Percentiles rank a stretch among this genome's conserved stretches.
Conservation (phyloP, 306 rosid genomes). For the Erythrophleum fordii region DNA sequence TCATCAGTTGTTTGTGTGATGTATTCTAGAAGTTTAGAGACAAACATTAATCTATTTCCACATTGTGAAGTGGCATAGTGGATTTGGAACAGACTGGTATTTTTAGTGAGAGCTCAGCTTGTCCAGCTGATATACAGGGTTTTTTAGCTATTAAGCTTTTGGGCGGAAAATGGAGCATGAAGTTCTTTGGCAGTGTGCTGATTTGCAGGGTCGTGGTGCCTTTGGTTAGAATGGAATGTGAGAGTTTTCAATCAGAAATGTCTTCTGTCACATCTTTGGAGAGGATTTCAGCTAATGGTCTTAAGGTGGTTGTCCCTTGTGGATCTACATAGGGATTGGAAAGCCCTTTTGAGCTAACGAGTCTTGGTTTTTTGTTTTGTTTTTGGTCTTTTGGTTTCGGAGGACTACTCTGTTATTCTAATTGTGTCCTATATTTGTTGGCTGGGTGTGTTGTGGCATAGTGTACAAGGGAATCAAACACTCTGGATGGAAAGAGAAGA, state of each 20-base stretch:
- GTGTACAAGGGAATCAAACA: not conserved
- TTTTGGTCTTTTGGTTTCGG: not conserved
- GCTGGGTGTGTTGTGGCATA: not conserved
- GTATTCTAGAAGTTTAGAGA: no score
- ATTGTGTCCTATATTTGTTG: not conserved
- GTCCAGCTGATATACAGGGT: not conserved
- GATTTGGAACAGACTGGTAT: not conserved
- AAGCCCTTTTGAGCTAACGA: no score
- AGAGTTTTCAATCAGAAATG: not conserved
- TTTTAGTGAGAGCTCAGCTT: not conserved
- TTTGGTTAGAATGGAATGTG: not conserved
- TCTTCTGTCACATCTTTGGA: not conserved
- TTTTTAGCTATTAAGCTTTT: not conserved
- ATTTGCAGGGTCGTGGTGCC: not conserved
- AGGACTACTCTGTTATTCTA: not conserved
- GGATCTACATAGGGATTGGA: no score
- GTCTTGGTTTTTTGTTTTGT: no score
- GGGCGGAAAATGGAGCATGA: not conserved
- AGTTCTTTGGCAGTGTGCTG: not conserved
- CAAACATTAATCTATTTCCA: no score
- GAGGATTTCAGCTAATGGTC: not conserved
- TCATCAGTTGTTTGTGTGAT: no score
- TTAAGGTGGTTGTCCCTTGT: not conserved
- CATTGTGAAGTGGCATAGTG: not conserved
- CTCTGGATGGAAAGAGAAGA: constrained; percentile 11